Evolutionary conservation across 495 filamentous ascomycete genomes (phyloP).

Genomic region (Neurospora sp.): DNA sequence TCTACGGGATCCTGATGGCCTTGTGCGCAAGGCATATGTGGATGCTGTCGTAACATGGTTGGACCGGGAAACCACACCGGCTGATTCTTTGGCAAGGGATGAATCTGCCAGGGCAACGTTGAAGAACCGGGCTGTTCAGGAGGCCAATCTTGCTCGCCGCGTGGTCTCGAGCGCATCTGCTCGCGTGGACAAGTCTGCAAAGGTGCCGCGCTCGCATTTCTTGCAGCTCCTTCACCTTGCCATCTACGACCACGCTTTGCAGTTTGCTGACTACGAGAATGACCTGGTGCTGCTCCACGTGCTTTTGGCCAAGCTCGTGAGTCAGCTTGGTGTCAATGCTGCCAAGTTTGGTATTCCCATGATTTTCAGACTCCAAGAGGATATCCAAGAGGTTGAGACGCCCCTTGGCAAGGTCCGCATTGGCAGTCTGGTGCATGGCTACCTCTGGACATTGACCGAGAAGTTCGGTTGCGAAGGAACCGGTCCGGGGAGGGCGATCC

Average conservation of each 20-base stretch:
- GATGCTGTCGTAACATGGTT: conserved; percentile 78
- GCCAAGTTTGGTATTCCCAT: conserved; percentile 72
- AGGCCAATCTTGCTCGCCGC: conserved; percentile 42
- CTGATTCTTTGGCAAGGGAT: conserved; percentile 52
- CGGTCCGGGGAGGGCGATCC: conserved; percentile 54
- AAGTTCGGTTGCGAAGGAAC: conserved; percentile 67
- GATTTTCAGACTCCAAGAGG: conserved; percentile 78
- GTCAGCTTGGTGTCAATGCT: conserved; percentile 75
- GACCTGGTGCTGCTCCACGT: conserved; percentile 70
- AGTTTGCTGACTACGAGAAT: conserved; percentile 54
- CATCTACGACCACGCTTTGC: conserved; percentile 73
- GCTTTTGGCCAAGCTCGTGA: conserved; percentile 58
- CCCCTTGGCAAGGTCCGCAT: conserved; percentile 59
- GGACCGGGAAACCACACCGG: conserved; percentile 61
- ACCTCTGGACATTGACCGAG: conserved; percentile 69
- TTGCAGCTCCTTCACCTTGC: conserved; percentile 77
- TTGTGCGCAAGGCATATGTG: conserved; percentile 71
- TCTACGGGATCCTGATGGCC: conserved; percentile 61
- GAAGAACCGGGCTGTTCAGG: conserved; percentile 23
- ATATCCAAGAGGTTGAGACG: conserved; percentile 55
- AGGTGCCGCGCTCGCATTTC: conserved; percentile 53
- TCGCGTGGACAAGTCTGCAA: conserved; percentile 45
- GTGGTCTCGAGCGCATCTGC: conserved; percentile 60
- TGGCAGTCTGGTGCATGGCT: conserved; percentile 77
- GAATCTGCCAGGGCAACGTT: conserved; percentile 33